Conservation (phyloP, 139 green algal genomes). For the Klebsormidium nitens region DNA sequence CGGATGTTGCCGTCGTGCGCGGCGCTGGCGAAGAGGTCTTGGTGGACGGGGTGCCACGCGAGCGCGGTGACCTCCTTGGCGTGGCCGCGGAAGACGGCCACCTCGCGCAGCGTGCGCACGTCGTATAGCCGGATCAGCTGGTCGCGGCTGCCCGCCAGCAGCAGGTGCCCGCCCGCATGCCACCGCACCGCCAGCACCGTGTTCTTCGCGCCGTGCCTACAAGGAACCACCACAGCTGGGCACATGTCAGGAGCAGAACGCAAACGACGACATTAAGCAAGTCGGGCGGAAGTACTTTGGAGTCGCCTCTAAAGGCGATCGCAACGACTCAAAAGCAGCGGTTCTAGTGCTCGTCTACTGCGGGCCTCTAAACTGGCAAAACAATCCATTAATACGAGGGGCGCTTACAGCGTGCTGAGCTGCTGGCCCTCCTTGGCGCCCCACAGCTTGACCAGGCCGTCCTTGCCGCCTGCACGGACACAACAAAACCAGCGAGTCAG, state of each 20-base stretch:
- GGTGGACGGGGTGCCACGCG: constrained; percentile 81
- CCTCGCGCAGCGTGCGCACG: constrained; percentile 48
- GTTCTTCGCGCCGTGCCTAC: constrained; percentile 74
- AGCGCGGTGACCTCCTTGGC: constrained; percentile 49
- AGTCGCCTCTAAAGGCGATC: not conserved
- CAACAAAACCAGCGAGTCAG: too few relatives aligned
- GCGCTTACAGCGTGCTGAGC: constrained; percentile 56
- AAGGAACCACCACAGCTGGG: not conserved
- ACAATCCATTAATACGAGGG: constrained; percentile 7
- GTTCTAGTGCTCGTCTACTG: not conserved
- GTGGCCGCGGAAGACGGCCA: constrained; percentile 71
- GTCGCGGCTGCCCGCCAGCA: constrained; percentile 70
- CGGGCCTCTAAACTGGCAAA: too few relatives aligned
- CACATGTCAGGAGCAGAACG: too few relatives aligned
- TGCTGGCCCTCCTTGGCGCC: constrained; percentile 55
- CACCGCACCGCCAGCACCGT: constrained; percentile 62
- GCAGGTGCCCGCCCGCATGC: constrained; percentile 84
- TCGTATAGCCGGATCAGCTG: constrained; percentile 54
- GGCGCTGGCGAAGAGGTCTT: constrained; percentile 70
- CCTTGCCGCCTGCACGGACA: constrained; percentile 63
- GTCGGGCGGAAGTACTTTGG: not conserved
- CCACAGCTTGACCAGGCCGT: constrained; percentile 90
- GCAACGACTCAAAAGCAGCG: not conserved
- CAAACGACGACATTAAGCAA: too few relatives aligned
- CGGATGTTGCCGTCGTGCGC: constrained; percentile 67